Evolutionary conservation across 1,139 yeast species (phyloP).

Genomic region (Hanseniaspora uvarum): DNA sequence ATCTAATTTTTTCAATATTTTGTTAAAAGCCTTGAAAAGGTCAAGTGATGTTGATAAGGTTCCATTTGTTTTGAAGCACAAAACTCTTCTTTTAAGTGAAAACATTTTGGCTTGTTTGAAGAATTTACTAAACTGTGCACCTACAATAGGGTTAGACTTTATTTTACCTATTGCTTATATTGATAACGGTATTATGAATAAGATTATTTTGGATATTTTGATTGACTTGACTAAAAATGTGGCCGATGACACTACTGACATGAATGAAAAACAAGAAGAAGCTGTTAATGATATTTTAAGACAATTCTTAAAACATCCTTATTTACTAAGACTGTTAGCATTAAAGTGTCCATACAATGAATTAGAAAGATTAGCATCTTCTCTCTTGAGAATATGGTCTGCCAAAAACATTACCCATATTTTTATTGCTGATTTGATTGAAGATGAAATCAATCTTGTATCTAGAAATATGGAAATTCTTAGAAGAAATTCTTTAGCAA

Average conservation of each 20-base stretch:
- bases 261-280: constrained; percentile 29
- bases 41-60: constrained; percentile 35
- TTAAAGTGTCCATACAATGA: constrained; percentile 51
- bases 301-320: constrained; percentile 26
- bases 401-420: constrained; percentile 45
- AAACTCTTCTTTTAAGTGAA: constrained; percentile 48
- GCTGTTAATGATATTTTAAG: constrained; percentile 27
- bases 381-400: constrained; percentile 54
- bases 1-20: constrained; percentile 60
- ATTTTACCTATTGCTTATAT: constrained; percentile 75
- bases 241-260: constrained; percentile 25
- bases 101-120: constrained; percentile 61
- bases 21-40: constrained; percentile 60
- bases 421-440: constrained; percentile 47
- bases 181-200: constrained; percentile 50
- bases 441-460: constrained; percentile 52
- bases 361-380: constrained; percentile 62
- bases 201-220: constrained; percentile 68
- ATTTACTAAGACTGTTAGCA: constrained; percentile 34
- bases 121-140: constrained; percentile 59
- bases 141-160: constrained; percentile 65
- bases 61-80: constrained; percentile 39
- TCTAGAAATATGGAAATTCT: constrained; percentile 60
- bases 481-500: constrained; percentile 73
- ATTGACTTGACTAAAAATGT: constrained; percentile 51